Percentiles rank a stretch among this genome's conserved stretches.
Evolutionary conservation across 192 early-diverging fungal genomes (phyloP).

Genomic region (Pecoramyces ruminantium): DNA sequence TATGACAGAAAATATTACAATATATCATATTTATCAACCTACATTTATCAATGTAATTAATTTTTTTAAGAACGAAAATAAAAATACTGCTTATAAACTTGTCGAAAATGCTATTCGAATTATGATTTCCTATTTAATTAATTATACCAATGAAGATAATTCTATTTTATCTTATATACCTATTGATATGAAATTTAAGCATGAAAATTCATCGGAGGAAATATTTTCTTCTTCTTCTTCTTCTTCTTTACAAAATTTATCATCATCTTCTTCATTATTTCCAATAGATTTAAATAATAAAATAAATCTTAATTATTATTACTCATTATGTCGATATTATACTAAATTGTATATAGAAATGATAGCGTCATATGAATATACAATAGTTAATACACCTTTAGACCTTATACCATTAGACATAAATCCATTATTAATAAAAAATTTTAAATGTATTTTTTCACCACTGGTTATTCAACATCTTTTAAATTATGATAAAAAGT

Average conservation of each 20-base stretch:
- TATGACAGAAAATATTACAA: background rate
- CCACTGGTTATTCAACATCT: background rate
- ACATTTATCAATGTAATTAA: background rate
- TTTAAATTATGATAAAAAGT: background rate
- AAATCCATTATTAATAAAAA: background rate
- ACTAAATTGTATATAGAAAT: background rate
- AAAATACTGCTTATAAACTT: background rate
- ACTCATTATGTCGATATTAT: background rate
- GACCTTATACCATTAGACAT: background rate
- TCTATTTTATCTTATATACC: too few relatives aligned
- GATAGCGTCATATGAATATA: background rate
- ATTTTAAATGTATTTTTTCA: background rate
- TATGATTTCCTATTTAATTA: background rate
- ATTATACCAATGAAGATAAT: too few relatives aligned
- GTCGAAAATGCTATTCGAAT: background rate
- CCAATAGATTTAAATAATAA: background rate
- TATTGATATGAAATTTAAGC: too few relatives aligned
- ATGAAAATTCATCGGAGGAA: background rate
- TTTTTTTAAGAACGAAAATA: background rate
- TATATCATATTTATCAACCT: background rate
- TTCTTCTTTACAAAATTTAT: too few relatives aligned
- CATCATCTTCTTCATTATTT: too few relatives aligned
- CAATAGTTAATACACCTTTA: background rate
- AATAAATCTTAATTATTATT: background rate
- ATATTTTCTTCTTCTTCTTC: too few relatives aligned